These are phyloP conservation scores for Fusarium succisae DNA, from an alignment of 2,329 filamentous ascomycete species.

Conservation along the genomic window DNA sequence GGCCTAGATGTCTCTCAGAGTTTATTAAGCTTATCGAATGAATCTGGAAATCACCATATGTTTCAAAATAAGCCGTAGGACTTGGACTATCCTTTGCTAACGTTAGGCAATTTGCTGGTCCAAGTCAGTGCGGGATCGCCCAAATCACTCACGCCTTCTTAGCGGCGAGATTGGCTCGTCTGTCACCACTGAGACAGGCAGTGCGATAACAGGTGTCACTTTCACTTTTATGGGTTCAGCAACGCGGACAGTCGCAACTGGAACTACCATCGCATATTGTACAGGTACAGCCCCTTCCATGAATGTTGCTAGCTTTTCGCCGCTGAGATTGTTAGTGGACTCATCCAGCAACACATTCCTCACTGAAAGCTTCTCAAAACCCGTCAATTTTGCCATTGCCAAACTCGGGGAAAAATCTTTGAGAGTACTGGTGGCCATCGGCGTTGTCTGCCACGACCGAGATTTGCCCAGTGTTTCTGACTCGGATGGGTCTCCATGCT, in stretches of 20 bases:
- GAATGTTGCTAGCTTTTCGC: no score
- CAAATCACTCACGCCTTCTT: not conserved
- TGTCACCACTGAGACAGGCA: not conserved
- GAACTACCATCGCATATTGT: no score
- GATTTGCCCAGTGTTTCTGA: not conserved
- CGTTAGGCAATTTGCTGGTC: not conserved
- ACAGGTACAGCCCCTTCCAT: no score
- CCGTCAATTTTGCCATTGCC: not conserved
- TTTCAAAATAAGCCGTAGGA: not conserved
- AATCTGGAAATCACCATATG: fast-evolving
- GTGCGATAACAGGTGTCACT: not conserved
- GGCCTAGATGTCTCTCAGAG: not conserved
- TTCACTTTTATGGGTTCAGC: not conserved
- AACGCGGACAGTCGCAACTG: not conserved
- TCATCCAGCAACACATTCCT: not conserved
- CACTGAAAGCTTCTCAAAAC: not conserved
- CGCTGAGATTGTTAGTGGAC: not conserved
- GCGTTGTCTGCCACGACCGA: not conserved
- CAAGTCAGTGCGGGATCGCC: not conserved
- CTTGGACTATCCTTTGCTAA: not conserved
- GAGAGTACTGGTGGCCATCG: not conserved
- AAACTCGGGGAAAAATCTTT: not conserved
- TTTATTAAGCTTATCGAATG: no score
- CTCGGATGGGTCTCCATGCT: not conserved
- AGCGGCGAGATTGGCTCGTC: not conserved